A percentile compares a stretch with the other conserved stretches of the same genome.
Conservation (phyloP, 2,329 filamentous ascomycete species). For the Xylariaceae sp. region DNA sequence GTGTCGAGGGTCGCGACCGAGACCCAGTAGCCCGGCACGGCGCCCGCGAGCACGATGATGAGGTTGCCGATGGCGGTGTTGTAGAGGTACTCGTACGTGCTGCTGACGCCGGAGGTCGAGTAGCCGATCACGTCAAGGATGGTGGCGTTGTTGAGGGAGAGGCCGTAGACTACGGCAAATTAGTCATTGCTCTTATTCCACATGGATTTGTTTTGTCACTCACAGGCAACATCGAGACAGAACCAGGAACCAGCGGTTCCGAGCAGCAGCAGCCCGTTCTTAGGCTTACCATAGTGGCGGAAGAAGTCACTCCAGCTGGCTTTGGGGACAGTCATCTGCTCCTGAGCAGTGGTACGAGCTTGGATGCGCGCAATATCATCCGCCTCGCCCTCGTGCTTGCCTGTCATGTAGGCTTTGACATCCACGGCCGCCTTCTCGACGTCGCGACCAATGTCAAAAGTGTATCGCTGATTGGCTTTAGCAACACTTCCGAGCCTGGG, state of each 20-base stretch:
- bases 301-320: conserved; percentile 70
- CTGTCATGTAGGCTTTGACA: conserved; percentile 68
- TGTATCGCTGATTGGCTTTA: conserved; percentile 55
- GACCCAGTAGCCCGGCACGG: conserved; percentile 79
- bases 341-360: conserved; percentile 48
- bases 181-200: neutral
- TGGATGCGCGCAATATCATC: conserved; percentile 64
- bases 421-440: conserved; percentile 70
- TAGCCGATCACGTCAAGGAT: conserved; percentile 71
- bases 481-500: conserved; percentile 1
- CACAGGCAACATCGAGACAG: conserved; percentile 48
- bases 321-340: conserved; percentile 60
- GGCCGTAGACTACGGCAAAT: conserved; percentile 47
- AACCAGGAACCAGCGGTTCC: conserved; percentile 87
- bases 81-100: conserved; percentile 65
- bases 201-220: conserved; percentile 21
- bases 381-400: conserved; percentile 56
- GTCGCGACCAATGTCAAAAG: conserved; percentile 75
- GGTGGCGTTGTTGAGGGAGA: conserved; percentile 71
- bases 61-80: conserved; percentile 76
- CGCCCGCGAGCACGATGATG: conserved; percentile 72
- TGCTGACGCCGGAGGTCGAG: conserved; percentile 45
- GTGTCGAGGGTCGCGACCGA: conserved; percentile 71
- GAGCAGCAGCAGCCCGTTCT: conserved; percentile 66
- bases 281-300: conserved; percentile 65